phyloP scores from a whole-genome alignment of 2,329 filamentous ascomycete genomes.

The Diaporthe longicolla region DNA sequence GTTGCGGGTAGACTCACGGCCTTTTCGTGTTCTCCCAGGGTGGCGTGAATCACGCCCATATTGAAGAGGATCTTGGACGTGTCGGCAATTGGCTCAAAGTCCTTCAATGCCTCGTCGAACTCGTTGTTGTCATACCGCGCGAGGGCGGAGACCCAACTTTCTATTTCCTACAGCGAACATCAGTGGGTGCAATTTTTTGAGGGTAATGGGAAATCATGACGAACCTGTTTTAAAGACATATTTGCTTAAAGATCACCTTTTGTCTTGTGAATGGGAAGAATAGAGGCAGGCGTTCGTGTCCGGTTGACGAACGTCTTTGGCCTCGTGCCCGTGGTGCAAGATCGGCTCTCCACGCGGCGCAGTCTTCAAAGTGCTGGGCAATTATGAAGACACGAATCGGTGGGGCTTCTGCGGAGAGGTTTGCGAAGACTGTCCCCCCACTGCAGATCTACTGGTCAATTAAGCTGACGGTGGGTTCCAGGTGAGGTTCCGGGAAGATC shows the following conservation, averaged over 20 bases:
- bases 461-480: slow-evolving; percentile 33
- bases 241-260: slow-evolving; percentile 30
- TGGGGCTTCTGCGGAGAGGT: slow-evolving; percentile 30
- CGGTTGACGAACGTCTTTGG: slow-evolving; percentile 37
- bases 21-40: slow-evolving; percentile 94
- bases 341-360: slow-evolving; percentile 18
- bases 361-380: slow-evolving; percentile 31
- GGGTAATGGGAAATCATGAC: slow-evolving; percentile 7
- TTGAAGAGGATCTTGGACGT: slow-evolving; percentile 99
- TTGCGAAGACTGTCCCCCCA: slow-evolving; percentile 17
- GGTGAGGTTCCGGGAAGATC: slow-evolving; percentile 22
- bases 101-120: slow-evolving; percentile 87
- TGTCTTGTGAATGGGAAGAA: neutral
- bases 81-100: slow-evolving; percentile 90
- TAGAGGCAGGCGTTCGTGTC: slow-evolving; percentile 33
- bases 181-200: slow-evolving; percentile 5
- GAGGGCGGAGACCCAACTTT: slow-evolving; percentile 96
- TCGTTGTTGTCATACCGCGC: slow-evolving; percentile 96
- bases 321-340: slow-evolving; percentile 12
- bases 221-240: slow-evolving; percentile 61
- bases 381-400: slow-evolving; percentile 32
- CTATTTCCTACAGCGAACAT: slow-evolving; percentile 82
- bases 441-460: slow-evolving; percentile 22
- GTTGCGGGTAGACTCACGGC: slow-evolving; percentile 74
- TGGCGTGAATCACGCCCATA: slow-evolving; percentile 97